Conservation (phyloP, 352 stramenopile genomes). For the Phytophthora kernoviae region DNA sequence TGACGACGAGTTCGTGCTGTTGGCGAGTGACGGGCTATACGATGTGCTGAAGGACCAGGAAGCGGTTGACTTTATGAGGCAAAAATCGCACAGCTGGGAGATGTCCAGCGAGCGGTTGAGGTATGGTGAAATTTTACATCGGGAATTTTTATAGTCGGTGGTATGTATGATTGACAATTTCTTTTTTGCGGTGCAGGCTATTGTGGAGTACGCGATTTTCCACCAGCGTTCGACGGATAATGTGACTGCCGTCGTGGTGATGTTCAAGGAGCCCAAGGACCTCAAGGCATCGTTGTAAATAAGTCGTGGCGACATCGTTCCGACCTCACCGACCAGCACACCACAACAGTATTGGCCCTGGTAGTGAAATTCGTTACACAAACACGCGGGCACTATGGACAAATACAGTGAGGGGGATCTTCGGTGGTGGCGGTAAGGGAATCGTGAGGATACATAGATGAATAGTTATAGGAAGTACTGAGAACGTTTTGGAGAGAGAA, state of each 20-base stretch:
- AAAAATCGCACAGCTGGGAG: constrained; percentile 64
- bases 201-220: constrained; percentile 82
- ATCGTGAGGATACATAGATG: constrained; percentile 33
- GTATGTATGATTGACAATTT: background rate
- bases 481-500: constrained; percentile 32
- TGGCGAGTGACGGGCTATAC: constrained; percentile 83
- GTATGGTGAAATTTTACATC: constrained; percentile 34
- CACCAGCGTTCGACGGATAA: constrained; percentile 88
- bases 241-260: constrained; percentile 82
- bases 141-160: background rate
- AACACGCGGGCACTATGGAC: no score
- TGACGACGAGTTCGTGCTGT: constrained; percentile 80
- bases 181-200: constrained; percentile 42
- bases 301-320: background rate
- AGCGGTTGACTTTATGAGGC: constrained; percentile 74
- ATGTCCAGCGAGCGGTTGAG: constrained; percentile 83
- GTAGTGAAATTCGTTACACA: no score
- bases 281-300: constrained; percentile 31
- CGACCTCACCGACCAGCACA: constrained; percentile 1
- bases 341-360: no score
- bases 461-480: constrained; percentile 45
- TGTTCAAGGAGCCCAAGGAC: constrained; percentile 79
- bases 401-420: no score
- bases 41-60: constrained; percentile 88
- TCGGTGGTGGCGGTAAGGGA: constrained; percentile 2